Conservation (phyloP, 208 protist genomes). For the Trypanosoma melophagium region DNA sequence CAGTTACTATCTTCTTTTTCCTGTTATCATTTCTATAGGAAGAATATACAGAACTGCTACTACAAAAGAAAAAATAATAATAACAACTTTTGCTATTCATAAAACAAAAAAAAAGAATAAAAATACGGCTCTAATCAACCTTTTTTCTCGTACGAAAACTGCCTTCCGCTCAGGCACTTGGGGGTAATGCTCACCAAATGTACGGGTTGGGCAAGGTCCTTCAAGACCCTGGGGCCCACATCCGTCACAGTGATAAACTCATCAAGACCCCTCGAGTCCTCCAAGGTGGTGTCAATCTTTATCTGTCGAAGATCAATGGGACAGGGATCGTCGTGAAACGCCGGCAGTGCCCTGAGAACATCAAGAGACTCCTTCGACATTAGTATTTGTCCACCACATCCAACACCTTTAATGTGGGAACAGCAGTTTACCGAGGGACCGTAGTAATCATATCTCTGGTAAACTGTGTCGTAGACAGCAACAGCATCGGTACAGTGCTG, state of each 20-base stretch:
- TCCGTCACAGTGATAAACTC: conserved; percentile 64
- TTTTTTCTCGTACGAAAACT: conserved; percentile 54
- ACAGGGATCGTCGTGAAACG: conserved; percentile 61
- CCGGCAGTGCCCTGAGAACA: conserved; percentile 50
- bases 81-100: neutral
- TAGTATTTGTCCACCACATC: conserved; percentile 83
- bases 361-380: conserved; percentile 67
- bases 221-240: conserved; percentile 40
- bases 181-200: conserved; percentile 68
- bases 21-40: neutral
- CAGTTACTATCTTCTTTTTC: neutral
- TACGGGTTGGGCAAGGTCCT: conserved; percentile 53
- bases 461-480: conserved; percentile 61
- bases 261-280: conserved; percentile 43
- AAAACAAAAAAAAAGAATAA: conserved; percentile 11
- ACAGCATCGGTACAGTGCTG: conserved; percentile 75
- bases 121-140: neutral
- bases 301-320: conserved; percentile 41
- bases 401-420: conserved; percentile 65
- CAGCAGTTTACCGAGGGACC: conserved; percentile 85
- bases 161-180: conserved; percentile 42
- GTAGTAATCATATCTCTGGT: conserved; percentile 87
- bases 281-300: conserved; percentile 34
- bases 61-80: conserved; percentile 5
- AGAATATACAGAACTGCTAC: conserved; percentile 13